These are phyloP conservation scores for Eucalyptus regnans DNA, from an alignment of 345 rosid species.

Conservation along the genomic window DNA sequence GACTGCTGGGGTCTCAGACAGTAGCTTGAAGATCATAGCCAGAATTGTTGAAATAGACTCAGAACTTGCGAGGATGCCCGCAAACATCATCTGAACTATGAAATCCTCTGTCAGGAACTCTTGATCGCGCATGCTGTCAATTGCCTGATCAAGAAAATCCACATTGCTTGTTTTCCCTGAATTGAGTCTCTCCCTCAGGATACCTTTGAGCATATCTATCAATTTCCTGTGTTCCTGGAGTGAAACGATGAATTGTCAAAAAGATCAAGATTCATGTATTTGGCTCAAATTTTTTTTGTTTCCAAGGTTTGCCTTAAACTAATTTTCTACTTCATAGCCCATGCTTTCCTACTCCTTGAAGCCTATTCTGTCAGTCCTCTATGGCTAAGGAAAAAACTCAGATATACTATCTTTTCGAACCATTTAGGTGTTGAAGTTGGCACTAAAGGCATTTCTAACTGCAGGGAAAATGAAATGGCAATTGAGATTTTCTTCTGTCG, in stretches of 20 bases:
- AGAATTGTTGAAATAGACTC: neutral
- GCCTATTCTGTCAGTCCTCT: neutral
- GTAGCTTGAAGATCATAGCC: neutral
- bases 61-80: neutral
- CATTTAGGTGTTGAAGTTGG: neutral
- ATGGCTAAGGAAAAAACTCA: neutral
- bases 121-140: neutral
- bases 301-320: neutral
- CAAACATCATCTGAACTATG: neutral
- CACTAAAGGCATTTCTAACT: neutral
- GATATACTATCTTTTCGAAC: neutral
- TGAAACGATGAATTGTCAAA: neutral
- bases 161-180: neutral
- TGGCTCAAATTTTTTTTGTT: neutral
- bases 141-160: neutral
- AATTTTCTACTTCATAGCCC: neutral
- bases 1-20: neutral
- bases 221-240: neutral
- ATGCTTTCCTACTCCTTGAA: neutral
- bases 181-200: neutral
- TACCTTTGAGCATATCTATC: neutral
- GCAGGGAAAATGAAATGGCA: neutral
- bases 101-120: constrained; percentile 10
- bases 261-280: neutral
- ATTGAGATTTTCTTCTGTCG: neutral